phyloP scores from a whole-genome alignment of 2,329 filamentous ascomycete species.

The Colletotrichum karsti region DNA sequence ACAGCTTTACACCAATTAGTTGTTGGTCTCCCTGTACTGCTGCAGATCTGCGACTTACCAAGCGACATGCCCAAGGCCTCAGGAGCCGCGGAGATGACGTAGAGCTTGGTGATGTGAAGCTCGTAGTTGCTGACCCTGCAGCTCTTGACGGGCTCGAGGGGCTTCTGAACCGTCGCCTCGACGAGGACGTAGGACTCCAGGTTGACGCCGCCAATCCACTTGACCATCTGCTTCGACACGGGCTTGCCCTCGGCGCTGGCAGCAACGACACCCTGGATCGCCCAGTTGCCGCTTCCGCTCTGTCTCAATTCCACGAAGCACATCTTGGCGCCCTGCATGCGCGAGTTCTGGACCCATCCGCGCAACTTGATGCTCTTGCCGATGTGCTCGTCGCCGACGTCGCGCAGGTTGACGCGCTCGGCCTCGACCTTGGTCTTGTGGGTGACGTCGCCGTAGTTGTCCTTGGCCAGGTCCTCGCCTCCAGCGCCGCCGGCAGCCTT shows the following conservation, averaged over 20 bases:
- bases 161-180: conserved; percentile 82
- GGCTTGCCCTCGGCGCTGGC: conserved; percentile 67
- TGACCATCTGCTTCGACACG: conserved; percentile 90
- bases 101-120: conserved; percentile 88
- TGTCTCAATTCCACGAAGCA: conserved; percentile 87
- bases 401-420: conserved; percentile 66
- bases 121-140: conserved; percentile 83
- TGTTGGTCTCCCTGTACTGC: too few relatives aligned
- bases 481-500: conserved; percentile 70
- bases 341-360: conserved; percentile 86
- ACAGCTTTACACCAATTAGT: too few relatives aligned
- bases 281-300: conserved; percentile 77
- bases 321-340: conserved; percentile 90
- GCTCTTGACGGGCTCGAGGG: conserved; percentile 88
- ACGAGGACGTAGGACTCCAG: conserved; percentile 85
- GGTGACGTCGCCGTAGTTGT: conserved; percentile 77
- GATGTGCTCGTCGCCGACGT: conserved; percentile 70
- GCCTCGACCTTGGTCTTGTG: conserved; percentile 46
- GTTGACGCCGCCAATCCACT: conserved; percentile 80
- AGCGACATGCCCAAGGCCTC: conserved; percentile 66
- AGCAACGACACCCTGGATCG: conserved; percentile 82
- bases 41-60: too few relatives aligned
- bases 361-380: conserved; percentile 80
- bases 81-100: conserved; percentile 73
- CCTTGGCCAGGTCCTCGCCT: conserved; percentile 72